Percentiles rank a stretch among this genome's conserved stretches.
Evolutionary conservation across 2,329 filamentous ascomycete genomes (phyloP).

Genomic region (Talaromyces sp.): DNA sequence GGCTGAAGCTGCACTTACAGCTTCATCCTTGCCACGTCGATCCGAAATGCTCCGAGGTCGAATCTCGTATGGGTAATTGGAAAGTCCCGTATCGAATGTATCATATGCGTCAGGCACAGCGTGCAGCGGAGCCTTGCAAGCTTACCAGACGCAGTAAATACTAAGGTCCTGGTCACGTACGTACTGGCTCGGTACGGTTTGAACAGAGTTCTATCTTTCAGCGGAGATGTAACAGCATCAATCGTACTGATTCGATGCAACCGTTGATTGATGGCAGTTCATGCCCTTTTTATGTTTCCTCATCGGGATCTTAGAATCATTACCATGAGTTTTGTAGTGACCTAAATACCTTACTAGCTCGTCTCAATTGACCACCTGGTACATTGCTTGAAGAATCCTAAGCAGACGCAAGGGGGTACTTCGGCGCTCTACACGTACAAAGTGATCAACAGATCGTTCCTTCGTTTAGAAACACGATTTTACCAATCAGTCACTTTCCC

Average conservation of each 20-base stretch:
- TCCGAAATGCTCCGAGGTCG: background rate
- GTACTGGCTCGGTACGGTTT: background rate
- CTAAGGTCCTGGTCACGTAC: background rate
- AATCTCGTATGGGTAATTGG: background rate
- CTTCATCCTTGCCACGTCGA: background rate
- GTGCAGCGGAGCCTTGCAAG: background rate
- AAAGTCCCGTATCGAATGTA: background rate
- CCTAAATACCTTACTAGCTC: background rate
- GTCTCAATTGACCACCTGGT: background rate
- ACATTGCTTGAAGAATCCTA: background rate
- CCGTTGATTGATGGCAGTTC: background rate
- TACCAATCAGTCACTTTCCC: background rate
- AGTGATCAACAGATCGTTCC: background rate
- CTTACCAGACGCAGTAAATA: background rate
- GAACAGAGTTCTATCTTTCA: background rate
- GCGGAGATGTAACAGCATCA: background rate
- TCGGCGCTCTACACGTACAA: background rate
- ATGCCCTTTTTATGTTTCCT: background rate
- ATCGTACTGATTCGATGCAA: background rate
- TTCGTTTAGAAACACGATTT: background rate
- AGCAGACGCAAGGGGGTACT: constrained; percentile 9
- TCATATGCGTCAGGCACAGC: background rate
- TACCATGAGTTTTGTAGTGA: too few relatives aligned
- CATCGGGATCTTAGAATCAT: background rate
- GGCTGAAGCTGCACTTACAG: background rate